phyloP scores from a whole-genome alignment of 768 basidiomycete species.

The Psilocybe azurescens region DNA sequence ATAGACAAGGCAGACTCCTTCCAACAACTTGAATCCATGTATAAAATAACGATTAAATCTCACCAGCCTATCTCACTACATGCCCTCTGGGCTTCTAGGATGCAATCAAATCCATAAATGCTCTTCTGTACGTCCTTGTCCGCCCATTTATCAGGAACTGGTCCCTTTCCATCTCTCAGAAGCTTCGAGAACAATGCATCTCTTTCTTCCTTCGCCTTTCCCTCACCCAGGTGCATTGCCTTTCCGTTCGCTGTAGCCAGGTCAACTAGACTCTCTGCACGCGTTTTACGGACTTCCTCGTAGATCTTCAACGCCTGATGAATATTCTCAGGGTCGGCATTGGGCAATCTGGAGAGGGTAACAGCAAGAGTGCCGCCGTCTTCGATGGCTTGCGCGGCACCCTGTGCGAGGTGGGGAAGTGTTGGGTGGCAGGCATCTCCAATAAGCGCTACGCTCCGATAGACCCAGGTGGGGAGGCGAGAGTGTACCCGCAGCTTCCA shows the following conservation, averaged over 20 bases:
- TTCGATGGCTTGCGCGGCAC: slow-evolving; percentile 9
- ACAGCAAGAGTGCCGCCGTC: slow-evolving; percentile 1
- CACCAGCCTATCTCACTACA: slow-evolving; percentile 5
- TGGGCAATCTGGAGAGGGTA: background rate
- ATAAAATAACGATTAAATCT: background rate
- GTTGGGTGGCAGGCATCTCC: slow-evolving; percentile 11
- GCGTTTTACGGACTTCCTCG: slow-evolving; percentile 2
- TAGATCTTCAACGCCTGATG: slow-evolving; percentile 2
- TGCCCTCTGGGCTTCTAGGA: background rate
- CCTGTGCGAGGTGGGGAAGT: slow-evolving; percentile 7
- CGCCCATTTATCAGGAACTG: slow-evolving; percentile 13
- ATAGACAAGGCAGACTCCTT: too few species aligned
- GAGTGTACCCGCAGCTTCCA: slow-evolving; percentile 11
- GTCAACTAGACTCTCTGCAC: slow-evolving; percentile 7
- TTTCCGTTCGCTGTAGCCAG: slow-evolving; percentile 4
- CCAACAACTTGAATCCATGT: too few species aligned
- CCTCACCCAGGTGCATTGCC: slow-evolving; percentile 7
- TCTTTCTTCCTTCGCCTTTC: slow-evolving; percentile 8
- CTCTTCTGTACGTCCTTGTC: slow-evolving; percentile 8
- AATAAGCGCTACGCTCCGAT: slow-evolving; percentile 1
- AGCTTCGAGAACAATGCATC: slow-evolving; percentile 1
- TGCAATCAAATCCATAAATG: slow-evolving; percentile 8
- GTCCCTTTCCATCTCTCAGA: background rate
- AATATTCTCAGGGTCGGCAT: background rate
- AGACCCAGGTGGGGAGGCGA: slow-evolving; percentile 7